Evolutionary conservation across 108 stramenopile species (phyloP).

Genomic region (Cyclotella kingstonii): DNA sequence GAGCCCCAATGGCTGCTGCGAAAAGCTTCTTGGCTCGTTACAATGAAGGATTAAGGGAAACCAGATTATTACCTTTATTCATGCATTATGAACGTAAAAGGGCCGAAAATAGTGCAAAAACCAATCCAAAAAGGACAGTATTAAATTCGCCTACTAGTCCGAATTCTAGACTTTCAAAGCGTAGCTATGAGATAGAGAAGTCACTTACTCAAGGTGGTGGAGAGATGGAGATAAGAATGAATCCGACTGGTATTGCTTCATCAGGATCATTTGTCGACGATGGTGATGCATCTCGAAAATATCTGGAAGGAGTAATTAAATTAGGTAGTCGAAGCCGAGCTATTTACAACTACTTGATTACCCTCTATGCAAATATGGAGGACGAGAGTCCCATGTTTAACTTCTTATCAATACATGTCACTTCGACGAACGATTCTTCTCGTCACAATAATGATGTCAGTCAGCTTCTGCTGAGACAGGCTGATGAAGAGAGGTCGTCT

Average conservation of each 20-base stretch:
- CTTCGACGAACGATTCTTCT: conserved; percentile 38
- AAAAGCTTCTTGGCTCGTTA: conserved; percentile 76
- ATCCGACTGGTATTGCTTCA: conserved; percentile 17
- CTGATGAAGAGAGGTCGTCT: conserved; percentile 46
- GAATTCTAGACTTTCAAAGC: conserved; percentile 12
- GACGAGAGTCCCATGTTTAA: conserved; percentile 82
- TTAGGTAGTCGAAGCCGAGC: conserved; percentile 75
- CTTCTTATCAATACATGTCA: conserved; percentile 75
- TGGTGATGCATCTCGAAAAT: conserved; percentile 52
- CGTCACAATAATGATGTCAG: conserved; percentile 7
- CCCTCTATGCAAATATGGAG: conserved; percentile 71
- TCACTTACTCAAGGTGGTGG: conserved; percentile 30
- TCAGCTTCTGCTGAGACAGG: conserved; percentile 28
- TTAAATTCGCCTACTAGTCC: conserved; percentile 5
- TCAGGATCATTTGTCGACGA: conserved; percentile 61
- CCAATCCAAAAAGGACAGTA: conserved; percentile 9
- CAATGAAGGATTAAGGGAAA: conserved; percentile 69
- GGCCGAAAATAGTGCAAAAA: conserved; percentile 17
- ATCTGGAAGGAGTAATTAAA: conserved; percentile 80
- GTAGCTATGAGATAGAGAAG: conserved; percentile 25
- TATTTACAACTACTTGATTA: conserved; percentile 72
- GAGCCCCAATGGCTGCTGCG: conserved; percentile 68
- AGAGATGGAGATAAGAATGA: conserved; percentile 40
- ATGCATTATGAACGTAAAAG: conserved; percentile 76
- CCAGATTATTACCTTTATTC: conserved; percentile 70